Conservation (phyloP, 1,284 basidiomycete species). For the Apiotrichum brassicae region DNA sequence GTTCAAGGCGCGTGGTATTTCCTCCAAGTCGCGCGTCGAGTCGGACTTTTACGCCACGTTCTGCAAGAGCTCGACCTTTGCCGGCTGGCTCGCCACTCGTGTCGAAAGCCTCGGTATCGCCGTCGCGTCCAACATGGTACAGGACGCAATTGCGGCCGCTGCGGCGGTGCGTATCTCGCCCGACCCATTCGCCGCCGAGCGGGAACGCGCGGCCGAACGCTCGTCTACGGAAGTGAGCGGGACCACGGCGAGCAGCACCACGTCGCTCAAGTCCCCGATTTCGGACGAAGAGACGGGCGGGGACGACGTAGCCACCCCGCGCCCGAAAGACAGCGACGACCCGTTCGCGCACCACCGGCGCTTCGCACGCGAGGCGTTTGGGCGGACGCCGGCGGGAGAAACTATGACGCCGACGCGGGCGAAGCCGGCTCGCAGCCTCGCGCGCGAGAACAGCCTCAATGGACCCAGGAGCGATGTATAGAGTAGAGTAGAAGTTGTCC, state of each 20-base stretch:
- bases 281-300: background rate
- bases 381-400: background rate
- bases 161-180: background rate
- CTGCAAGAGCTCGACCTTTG: constrained; percentile 43
- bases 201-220: background rate
- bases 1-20: constrained; percentile 54
- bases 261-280: background rate
- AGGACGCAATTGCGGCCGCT: background rate
- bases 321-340: background rate
- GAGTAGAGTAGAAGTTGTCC: no score
- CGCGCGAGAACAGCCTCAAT: no score
- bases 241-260: background rate
- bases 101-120: constrained; percentile 34
- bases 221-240: background rate
- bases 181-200: background rate
- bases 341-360: background rate
- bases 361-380: background rate
- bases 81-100: constrained; percentile 38
- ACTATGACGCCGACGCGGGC: background rate
- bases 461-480: no score
- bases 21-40: constrained; percentile 41
- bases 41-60: constrained; percentile 45
- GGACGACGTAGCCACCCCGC: background rate
- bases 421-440: no score
- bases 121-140: constrained; percentile 16